Percentiles rank a stretch among this genome's conserved stretches.
phyloP scores from a whole-genome alignment of 164 flowering plant genomes.

The Liquidambar formosana region DNA sequence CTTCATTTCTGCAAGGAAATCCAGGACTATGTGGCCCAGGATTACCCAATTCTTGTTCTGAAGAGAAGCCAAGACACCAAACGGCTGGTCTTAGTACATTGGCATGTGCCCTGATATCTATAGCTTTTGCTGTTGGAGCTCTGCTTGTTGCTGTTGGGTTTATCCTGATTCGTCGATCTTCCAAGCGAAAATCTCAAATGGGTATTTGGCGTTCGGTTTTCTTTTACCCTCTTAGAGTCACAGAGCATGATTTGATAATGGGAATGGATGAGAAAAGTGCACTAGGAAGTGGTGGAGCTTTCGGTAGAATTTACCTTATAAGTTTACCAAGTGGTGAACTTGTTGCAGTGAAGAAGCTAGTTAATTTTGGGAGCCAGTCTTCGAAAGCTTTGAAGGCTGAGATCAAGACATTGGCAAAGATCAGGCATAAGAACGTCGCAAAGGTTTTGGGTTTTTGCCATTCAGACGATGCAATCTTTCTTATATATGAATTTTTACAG shows the following conservation, averaged over 20 bases:
- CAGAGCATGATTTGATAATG: conserved; percentile 63
- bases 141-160: conserved; percentile 42
- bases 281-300: conserved; percentile 46
- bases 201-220: conserved; percentile 53
- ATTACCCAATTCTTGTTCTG: conserved; percentile 55
- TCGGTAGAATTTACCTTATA: conserved; percentile 61
- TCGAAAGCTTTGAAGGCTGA: conserved; percentile 62
- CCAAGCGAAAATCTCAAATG: conserved; percentile 28
- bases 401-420: conserved; percentile 74
- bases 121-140: conserved; percentile 43
- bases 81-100: conserved; percentile 31
- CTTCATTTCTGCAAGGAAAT: conserved; percentile 81
- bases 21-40: conserved; percentile 82
- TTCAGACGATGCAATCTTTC: conserved; percentile 53
- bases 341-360: conserved; percentile 70
- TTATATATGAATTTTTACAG: conserved; percentile 62
- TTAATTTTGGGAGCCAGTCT: conserved; percentile 42
- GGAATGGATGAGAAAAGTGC: conserved; percentile 64
- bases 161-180: conserved; percentile 33
- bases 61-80: conserved; percentile 22
- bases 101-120: conserved; percentile 44
- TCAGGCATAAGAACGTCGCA: conserved; percentile 68
- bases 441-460: conserved; percentile 72
- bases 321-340: conserved; percentile 66
- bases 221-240: conserved; percentile 69